Conservation (phyloP, 352 stramenopile species). For the Vaucheria bursata region DNA sequence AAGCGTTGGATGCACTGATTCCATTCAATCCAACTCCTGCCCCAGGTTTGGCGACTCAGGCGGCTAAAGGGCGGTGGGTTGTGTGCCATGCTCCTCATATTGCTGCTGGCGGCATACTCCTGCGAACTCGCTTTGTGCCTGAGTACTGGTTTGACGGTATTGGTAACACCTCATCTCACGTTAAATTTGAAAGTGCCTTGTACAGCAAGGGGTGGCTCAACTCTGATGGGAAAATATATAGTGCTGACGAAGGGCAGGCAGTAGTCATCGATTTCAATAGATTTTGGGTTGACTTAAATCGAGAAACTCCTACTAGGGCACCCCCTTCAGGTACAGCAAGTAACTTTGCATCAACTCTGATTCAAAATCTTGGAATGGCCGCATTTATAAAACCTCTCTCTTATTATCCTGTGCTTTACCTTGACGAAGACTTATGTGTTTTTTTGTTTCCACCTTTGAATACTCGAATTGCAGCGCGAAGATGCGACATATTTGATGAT, state of each 20-base stretch:
- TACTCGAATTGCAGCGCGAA: neutral
- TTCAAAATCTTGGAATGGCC: slow-evolving; percentile 15
- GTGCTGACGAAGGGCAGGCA: neutral
- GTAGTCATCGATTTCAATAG: neutral
- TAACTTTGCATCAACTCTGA: no score
- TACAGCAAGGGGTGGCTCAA: slow-evolving; percentile 41
- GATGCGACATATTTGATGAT: no score
- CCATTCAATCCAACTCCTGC: neutral
- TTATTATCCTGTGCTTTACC: slow-evolving; percentile 29
- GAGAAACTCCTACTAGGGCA: no score
- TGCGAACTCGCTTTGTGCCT: neutral
- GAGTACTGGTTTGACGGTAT: slow-evolving; percentile 3
- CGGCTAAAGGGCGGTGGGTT: neutral
- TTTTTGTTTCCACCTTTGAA: slow-evolving; percentile 24
- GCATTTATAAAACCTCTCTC: slow-evolving; percentile 30
- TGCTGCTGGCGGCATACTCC: neutral
- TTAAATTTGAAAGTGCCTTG: slow-evolving; percentile 19
- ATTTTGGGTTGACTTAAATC: neutral
- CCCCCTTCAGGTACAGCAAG: no score
- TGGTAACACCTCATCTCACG: slow-evolving; percentile 10
- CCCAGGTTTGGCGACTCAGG: neutral
- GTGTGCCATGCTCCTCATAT: slow-evolving; percentile 6
- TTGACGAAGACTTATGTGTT: slow-evolving; percentile 42
- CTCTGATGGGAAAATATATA: slow-evolving; percentile 20
- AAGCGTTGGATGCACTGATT: neutral